A percentile compares a stretch with the other conserved stretches of the same genome.
Conservation (phyloP, 768 basidiomycete genomes). For the Podaxis pistillaris region DNA sequence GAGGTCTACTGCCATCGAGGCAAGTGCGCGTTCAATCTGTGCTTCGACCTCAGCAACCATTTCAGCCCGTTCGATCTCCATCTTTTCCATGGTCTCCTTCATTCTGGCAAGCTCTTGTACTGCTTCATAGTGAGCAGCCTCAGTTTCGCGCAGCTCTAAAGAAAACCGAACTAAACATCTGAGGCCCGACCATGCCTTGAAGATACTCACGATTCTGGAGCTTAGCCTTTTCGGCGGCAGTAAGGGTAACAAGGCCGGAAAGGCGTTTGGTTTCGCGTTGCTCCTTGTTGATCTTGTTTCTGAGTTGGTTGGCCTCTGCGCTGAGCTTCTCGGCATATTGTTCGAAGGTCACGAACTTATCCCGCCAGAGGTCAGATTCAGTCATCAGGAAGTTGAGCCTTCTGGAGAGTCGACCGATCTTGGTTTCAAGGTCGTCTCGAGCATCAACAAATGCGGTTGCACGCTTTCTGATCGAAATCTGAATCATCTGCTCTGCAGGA, state of each 20-base stretch:
- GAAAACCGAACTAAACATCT: conserved; percentile 12
- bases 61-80: conserved; percentile 84
- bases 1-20: conserved; percentile 80
- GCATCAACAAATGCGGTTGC: conserved; percentile 95
- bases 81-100: conserved; percentile 80
- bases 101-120: conserved; percentile 79
- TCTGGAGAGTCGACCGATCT: conserved; percentile 83
- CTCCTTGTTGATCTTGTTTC: conserved; percentile 88
- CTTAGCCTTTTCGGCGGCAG: conserved; percentile 75
- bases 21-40: conserved; percentile 84
- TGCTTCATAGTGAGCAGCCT: conserved; percentile 77
- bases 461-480: conserved; percentile 86
- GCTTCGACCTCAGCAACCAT: conserved; percentile 94
- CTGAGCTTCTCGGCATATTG: conserved; percentile 91
- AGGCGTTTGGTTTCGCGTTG: conserved; percentile 85
- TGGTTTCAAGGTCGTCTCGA: conserved; percentile 90
- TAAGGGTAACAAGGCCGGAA: conserved; percentile 74
- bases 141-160: conserved; percentile 79
- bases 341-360: conserved; percentile 93
- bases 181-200: background rate
- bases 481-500: conserved; percentile 80
- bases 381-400: conserved; percentile 92
- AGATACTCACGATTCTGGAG: conserved; percentile 69
- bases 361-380: conserved; percentile 85
- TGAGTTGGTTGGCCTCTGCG: conserved; percentile 79